Evolutionary conservation across 2,329 filamentous ascomycete species (phyloP).

Genomic region (Coniella vitis): DNA sequence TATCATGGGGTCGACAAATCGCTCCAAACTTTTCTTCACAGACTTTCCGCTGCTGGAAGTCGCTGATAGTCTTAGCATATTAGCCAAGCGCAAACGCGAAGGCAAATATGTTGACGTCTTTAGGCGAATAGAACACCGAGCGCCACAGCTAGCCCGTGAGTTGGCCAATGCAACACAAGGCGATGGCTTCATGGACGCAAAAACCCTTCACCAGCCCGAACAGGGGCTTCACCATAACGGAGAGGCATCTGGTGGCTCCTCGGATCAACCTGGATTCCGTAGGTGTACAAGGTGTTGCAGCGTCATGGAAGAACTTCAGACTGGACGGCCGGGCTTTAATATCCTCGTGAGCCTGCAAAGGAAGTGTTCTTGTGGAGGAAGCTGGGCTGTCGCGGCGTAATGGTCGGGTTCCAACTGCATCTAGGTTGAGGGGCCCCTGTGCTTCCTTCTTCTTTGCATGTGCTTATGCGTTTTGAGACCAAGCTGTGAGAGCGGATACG

Average conservation of each 20-base stretch:
- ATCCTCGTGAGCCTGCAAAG: slow-evolving; percentile 50
- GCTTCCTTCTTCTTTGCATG: too few relatives aligned
- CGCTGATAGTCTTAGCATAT: slow-evolving; percentile 46
- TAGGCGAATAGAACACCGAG: slow-evolving; percentile 51
- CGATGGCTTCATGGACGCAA: background rate
- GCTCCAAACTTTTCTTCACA: slow-evolving; percentile 63
- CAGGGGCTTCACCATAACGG: slow-evolving; percentile 19
- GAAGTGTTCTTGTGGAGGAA: slow-evolving; percentile 48
- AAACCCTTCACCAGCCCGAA: slow-evolving; percentile 4
- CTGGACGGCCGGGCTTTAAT: slow-evolving; percentile 38
- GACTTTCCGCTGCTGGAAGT: slow-evolving; percentile 66
- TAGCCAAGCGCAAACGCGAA: slow-evolving; percentile 31
- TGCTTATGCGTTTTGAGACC: too few relatives aligned
- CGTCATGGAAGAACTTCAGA: slow-evolving; percentile 56
- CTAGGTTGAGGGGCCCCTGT: background rate
- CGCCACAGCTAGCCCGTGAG: slow-evolving; percentile 34
- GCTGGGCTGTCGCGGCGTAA: slow-evolving; percentile 39
- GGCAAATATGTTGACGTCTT: slow-evolving; percentile 48
- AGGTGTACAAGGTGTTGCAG: slow-evolving; percentile 55
- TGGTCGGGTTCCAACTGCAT: slow-evolving; percentile 14
- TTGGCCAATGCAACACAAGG: background rate
- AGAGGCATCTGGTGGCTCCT: slow-evolving; percentile 34
- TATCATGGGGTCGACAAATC: slow-evolving; percentile 55
- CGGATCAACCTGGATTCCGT: slow-evolving; percentile 27
- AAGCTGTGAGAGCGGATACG: too few relatives aligned